These are phyloP conservation scores for Calendula officinalis DNA, from an alignment of 129 eudicot genomes.

Conservation along the genomic window DNA sequence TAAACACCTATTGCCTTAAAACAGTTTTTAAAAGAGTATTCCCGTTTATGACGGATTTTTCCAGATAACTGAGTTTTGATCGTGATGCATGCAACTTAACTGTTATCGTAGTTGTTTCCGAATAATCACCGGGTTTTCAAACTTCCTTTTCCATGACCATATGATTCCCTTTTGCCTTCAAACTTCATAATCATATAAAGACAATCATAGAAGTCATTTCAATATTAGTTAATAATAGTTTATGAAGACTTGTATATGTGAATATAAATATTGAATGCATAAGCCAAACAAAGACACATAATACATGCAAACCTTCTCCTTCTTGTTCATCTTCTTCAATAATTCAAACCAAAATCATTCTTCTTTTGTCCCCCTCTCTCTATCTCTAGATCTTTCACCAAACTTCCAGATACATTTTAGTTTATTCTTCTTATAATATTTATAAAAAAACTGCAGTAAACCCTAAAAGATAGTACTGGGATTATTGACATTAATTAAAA, in stretches of 20 bases:
- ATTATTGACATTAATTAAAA: neutral
- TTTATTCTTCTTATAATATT: slow-evolving; percentile 2
- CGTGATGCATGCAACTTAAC: no score
- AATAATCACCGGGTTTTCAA: no score
- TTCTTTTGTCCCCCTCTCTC: slow-evolving; percentile 15
- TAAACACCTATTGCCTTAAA: no score
- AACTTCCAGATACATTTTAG: slow-evolving; percentile 15
- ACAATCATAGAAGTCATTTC: slow-evolving; percentile 5
- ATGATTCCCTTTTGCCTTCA: neutral
- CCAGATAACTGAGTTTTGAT: no score
- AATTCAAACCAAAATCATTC: slow-evolving; percentile 31
- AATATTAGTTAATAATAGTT: neutral
- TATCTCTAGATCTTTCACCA: neutral
- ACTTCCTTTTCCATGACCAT: no score
- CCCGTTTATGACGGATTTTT: no score
- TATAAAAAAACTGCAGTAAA: slow-evolving; percentile 1
- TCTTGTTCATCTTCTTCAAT: slow-evolving; percentile 26
- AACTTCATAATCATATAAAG: slow-evolving; percentile 12
- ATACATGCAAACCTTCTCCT: slow-evolving; percentile 33
- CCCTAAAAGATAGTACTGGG: neutral
- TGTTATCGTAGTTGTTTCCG: no score
- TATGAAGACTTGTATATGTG: slow-evolving; percentile 9
- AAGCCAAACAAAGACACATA: slow-evolving; percentile 41
- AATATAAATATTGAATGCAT: slow-evolving; percentile 28
- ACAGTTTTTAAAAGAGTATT: no score